Evolutionary conservation across 805 yeast species (phyloP).

Genomic region (Saturnispora hagleri): DNA sequence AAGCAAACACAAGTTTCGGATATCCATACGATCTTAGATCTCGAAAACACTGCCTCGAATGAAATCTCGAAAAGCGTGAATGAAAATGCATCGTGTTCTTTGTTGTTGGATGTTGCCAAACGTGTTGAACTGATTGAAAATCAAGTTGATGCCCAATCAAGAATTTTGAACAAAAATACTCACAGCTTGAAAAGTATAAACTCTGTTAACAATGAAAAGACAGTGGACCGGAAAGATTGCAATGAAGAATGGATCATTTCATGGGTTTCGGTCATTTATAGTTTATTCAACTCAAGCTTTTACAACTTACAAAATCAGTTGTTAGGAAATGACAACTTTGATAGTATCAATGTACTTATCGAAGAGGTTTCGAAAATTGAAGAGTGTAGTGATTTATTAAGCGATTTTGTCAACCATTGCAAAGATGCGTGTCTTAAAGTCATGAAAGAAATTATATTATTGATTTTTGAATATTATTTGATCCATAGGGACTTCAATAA

Average conservation of each 20-base stretch:
- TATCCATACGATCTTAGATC: not conserved
- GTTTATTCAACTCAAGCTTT: constrained; percentile 21
- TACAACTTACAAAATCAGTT: constrained; percentile 20
- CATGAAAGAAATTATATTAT: constrained; percentile 19
- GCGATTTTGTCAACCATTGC: constrained; percentile 17
- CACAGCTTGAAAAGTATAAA: constrained; percentile 9
- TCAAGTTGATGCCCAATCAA: constrained; percentile 1
- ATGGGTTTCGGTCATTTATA: constrained; percentile 25
- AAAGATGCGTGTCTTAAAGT: constrained; percentile 19
- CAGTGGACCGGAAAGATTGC: constrained; percentile 8
- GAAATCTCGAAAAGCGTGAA: not conserved
- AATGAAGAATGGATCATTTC: constrained; percentile 19
- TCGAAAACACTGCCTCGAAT: not conserved
- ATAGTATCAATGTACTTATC: constrained; percentile 17
- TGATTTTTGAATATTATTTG: constrained; percentile 23
- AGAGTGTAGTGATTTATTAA: constrained; percentile 17
- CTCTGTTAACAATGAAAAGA: constrained; percentile 8
- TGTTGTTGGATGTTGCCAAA: constrained; percentile 16
- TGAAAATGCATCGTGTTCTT: constrained; percentile 13
- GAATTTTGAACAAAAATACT: constrained; percentile 8
- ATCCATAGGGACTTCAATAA: constrained; percentile 13
- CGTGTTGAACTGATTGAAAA: constrained; percentile 10
- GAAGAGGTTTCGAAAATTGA: constrained; percentile 17
- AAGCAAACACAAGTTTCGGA: not conserved
- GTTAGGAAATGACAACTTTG: constrained; percentile 19